Evolutionary conservation across 2,329 filamentous ascomycete genomes (phyloP).

Genomic region (Aspergillus piperis): DNA sequence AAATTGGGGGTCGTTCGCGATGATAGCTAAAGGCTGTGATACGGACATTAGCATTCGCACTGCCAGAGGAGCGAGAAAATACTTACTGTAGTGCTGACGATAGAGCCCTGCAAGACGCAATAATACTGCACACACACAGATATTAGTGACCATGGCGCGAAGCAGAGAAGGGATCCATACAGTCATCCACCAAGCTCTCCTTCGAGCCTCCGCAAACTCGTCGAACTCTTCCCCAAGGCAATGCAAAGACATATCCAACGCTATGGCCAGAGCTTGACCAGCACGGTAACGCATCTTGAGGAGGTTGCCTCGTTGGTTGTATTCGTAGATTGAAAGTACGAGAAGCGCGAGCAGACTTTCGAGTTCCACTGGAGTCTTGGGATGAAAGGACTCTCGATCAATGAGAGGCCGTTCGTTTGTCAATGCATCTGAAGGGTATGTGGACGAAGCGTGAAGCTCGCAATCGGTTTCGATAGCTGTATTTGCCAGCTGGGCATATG

Average conservation of each 20-base stretch:
- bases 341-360: slow-evolving; percentile 45
- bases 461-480: slow-evolving; percentile 45
- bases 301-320: slow-evolving; percentile 48
- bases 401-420: slow-evolving; percentile 33
- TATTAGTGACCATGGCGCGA: background rate
- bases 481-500: slow-evolving; percentile 42
- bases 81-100: slow-evolving; percentile 47
- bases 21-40: slow-evolving; percentile 43
- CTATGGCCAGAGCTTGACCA: slow-evolving; percentile 46
- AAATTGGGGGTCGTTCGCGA: slow-evolving; percentile 47
- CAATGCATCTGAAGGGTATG: slow-evolving; percentile 44
- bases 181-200: slow-evolving; percentile 53
- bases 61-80: too few species aligned
- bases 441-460: slow-evolving; percentile 43
- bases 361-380: slow-evolving; percentile 42
- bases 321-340: slow-evolving; percentile 49
- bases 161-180: slow-evolving; percentile 27
- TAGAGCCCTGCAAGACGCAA: slow-evolving; percentile 47
- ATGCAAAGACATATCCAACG: slow-evolving; percentile 48
- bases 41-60: slow-evolving; percentile 13
- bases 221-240: slow-evolving; percentile 34
- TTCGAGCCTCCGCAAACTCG: slow-evolving; percentile 43
- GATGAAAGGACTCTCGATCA: slow-evolving; percentile 41
- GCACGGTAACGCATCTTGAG: slow-evolving; percentile 50
- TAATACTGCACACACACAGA: slow-evolving; percentile 40